Evolutionary conservation across 73 alveolate species (phyloP).

Genomic region (Uronychia setigera): DNA sequence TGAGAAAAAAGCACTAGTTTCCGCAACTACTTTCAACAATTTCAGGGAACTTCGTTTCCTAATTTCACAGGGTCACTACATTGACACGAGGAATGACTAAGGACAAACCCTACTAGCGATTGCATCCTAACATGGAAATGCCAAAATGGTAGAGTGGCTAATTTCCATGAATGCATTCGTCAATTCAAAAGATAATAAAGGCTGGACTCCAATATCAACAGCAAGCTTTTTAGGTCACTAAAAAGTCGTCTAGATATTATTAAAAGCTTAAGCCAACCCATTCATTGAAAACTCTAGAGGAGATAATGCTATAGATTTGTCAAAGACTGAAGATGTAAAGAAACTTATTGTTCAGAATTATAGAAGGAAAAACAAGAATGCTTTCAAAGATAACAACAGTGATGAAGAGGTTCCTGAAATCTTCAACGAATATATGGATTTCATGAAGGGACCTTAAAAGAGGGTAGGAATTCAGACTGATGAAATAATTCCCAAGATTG

Average conservation of each 20-base stretch:
- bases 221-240: background rate
- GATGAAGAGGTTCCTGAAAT: background rate
- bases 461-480: too few species aligned
- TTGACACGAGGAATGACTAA: background rate
- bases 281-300: background rate
- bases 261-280: background rate
- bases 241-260: background rate
- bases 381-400: background rate
- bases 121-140: background rate
- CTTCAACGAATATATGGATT: background rate
- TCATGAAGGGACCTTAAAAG: background rate
- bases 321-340: background rate
- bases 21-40: background rate
- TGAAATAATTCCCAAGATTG: too few species aligned
- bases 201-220: background rate
- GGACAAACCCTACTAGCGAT: background rate
- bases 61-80: background rate
- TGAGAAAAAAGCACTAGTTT: background rate
- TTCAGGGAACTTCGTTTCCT: background rate
- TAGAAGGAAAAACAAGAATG: background rate
- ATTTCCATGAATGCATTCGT: background rate
- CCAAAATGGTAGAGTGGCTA: background rate
- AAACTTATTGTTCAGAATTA: background rate
- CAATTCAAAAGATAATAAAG: background rate
- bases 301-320: background rate